Conservation (phyloP, 345 rosid genomes). For the Reutealis trisperma region DNA sequence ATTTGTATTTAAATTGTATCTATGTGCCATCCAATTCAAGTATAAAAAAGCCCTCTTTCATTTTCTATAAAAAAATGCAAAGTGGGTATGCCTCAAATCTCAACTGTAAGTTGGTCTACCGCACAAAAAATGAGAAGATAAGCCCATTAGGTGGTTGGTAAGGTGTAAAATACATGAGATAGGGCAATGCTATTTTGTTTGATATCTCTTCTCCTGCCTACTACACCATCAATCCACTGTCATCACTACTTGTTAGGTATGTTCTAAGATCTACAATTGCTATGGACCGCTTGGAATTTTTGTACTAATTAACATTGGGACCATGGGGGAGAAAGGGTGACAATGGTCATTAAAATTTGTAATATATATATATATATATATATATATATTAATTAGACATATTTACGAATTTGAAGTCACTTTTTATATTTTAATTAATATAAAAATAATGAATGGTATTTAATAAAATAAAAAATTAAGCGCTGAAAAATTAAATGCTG, state of each 20-base stretch:
- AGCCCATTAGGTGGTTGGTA: neutral
- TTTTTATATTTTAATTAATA: too few species aligned
- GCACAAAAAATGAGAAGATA: neutral
- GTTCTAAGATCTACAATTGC: neutral
- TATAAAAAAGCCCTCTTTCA: neutral
- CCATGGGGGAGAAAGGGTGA: neutral
- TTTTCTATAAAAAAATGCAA: neutral
- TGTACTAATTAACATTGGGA: neutral
- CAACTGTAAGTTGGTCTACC: neutral
- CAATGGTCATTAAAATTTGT: too few species aligned
- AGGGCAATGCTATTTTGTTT: neutral
- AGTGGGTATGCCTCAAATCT: too few species aligned
- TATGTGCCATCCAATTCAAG: too few species aligned
- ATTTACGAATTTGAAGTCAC: too few species aligned
- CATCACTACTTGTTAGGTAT: neutral
- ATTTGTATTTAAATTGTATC: too few species aligned
- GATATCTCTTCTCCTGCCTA: neutral
- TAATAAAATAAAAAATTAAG: too few species aligned
- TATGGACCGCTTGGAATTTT: constrained; percentile 3
- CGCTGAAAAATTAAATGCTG: too few species aligned
- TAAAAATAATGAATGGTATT: too few species aligned
- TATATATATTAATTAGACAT: too few species aligned
- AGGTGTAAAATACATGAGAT: neutral
- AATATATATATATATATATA: too few species aligned
- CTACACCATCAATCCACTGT: neutral